Percentiles rank a stretch among this genome's conserved stretches.
Evolutionary conservation across 306 rosid genomes (phyloP).

Genomic region (Comarum palustre): DNA sequence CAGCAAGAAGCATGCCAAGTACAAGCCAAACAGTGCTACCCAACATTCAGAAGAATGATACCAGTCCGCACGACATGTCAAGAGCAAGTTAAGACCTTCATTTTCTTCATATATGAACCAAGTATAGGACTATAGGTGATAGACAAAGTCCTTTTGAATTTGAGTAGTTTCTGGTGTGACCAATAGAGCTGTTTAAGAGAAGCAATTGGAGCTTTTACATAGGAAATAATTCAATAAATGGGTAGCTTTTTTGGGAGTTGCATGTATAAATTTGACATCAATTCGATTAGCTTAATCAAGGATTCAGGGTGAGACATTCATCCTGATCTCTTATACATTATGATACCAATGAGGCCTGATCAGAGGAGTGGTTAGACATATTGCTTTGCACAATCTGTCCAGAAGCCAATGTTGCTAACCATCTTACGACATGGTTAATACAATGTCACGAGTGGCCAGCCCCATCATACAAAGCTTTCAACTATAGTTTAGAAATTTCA

Average conservation of each 20-base stretch:
- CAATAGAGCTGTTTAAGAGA: slow-evolving; percentile 25
- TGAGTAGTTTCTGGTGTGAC: slow-evolving; percentile 22
- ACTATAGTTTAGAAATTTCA: neutral
- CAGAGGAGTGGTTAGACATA: neutral
- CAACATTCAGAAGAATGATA: slow-evolving; percentile 34
- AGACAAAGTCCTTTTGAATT: slow-evolving; percentile 11
- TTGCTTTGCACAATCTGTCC: neutral
- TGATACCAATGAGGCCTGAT: neutral
- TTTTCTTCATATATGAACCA: slow-evolving; percentile 29
- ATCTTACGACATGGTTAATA: neutral
- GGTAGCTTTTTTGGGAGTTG: slow-evolving; percentile 17
- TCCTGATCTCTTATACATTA: neutral
- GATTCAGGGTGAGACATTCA: slow-evolving; percentile 11
- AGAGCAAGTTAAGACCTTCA: slow-evolving; percentile 34
- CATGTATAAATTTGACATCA: slow-evolving; percentile 23
- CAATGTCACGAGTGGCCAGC: neutral
- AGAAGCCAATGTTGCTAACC: neutral
- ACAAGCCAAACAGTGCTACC: slow-evolving; percentile 23
- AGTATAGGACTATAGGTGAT: slow-evolving; percentile 21
- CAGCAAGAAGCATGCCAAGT: slow-evolving; percentile 38
- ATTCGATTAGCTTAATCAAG: slow-evolving; percentile 17
- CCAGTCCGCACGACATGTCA: slow-evolving; percentile 31
- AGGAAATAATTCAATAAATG: slow-evolving; percentile 18
- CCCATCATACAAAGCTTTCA: neutral
- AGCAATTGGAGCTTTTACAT: slow-evolving; percentile 21